A percentile compares a stretch with the other conserved stretches of the same genome.
Conservation (phyloP, 306 rosid species). For the Cicer cuneatum region DNA sequence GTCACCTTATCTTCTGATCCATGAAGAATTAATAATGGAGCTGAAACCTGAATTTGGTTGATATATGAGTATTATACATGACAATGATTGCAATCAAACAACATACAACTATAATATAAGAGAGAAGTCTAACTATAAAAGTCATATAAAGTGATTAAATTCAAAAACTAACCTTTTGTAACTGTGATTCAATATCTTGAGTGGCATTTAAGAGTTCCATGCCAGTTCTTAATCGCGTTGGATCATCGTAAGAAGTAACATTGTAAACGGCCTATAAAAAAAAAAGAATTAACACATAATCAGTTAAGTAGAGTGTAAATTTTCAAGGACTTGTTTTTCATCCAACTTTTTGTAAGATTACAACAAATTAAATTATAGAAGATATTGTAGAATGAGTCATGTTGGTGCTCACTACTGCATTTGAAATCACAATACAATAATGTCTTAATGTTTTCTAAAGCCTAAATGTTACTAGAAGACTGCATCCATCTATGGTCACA, state of each 20-base stretch:
- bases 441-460: no score
- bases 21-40: slow-evolving; percentile 83
- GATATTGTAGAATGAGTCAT: no score
- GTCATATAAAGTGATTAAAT: slow-evolving; percentile 2
- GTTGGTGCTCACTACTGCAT: no score
- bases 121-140: neutral
- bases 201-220: slow-evolving; percentile 81
- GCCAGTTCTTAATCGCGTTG: slow-evolving; percentile 72
- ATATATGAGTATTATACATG: neutral
- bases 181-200: slow-evolving; percentile 66
- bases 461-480: no score
- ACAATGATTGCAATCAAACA: slow-evolving; percentile 6
- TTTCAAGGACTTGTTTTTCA: neutral
- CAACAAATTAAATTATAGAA: slow-evolving; percentile 17
- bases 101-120: neutral
- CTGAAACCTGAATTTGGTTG: slow-evolving; percentile 57
- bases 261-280: slow-evolving; percentile 73
- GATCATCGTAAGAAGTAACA: slow-evolving; percentile 72
- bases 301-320: neutral
- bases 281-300: slow-evolving; percentile 11
- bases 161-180: slow-evolving; percentile 64
- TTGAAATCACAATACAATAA: no score
- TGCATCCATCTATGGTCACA: no score
- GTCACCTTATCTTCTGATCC: slow-evolving; percentile 86
- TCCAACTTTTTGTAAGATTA: neutral